These are phyloP conservation scores for Coniochaeta sp. DNA, from an alignment of 2,329 filamentous ascomycete genomes.

Conservation along the genomic window DNA sequence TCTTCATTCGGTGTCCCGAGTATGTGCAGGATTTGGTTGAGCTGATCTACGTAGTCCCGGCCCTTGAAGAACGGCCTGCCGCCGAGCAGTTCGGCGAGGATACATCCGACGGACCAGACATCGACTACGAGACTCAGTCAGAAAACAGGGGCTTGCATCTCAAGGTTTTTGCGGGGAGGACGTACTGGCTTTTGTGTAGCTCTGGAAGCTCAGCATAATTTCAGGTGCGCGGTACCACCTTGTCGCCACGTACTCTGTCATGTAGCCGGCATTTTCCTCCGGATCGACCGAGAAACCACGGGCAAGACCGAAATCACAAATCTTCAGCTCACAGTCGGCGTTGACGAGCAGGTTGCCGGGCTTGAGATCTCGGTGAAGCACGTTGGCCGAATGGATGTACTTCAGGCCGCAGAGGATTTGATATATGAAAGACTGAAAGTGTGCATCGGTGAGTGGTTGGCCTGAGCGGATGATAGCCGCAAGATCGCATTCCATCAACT, in stretches of 20 bases:
- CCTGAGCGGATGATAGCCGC: constrained; percentile 97
- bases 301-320: constrained; percentile 94
- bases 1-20: constrained; percentile 95
- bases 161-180: constrained; percentile 22
- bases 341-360: constrained; percentile 96
- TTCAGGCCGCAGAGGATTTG: constrained; percentile 98
- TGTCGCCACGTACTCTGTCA: constrained; percentile 99
- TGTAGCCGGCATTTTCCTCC: constrained; percentile 97
- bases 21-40: constrained; percentile 98
- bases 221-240: constrained; percentile 93
- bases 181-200: constrained; percentile 99
- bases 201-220: constrained; percentile 99
- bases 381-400: constrained; percentile 98
- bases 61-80: constrained; percentile 99
- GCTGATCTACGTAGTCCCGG: constrained; percentile 96
- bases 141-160: not conserved
- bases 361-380: constrained; percentile 93
- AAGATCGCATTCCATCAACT: constrained; percentile 98
- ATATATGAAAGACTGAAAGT: constrained; percentile 99
- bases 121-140: constrained; percentile 58
- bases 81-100: constrained; percentile 89
- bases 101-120: constrained; percentile 98
- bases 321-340: constrained; percentile 98
- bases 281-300: constrained; percentile 95
- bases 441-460: constrained; percentile 92